Conservation (phyloP, 1,284 basidiomycete species). For the Ceratobasidium sp. region DNA sequence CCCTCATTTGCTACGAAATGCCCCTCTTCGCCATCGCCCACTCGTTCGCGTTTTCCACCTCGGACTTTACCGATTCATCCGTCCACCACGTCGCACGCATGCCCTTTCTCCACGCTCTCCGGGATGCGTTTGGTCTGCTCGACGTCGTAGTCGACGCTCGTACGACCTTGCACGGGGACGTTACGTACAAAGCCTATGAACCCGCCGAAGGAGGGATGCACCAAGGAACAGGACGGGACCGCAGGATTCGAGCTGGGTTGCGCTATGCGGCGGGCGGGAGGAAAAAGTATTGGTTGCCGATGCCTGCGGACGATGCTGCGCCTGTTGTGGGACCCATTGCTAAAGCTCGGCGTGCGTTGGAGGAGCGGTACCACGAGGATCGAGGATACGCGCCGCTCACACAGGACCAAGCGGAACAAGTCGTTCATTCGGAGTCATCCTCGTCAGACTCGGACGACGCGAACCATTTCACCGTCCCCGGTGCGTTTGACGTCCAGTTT, state of each 20-base stretch:
- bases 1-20: constrained; percentile 97
- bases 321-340: constrained; percentile 59
- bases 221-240: constrained; percentile 83
- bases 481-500: constrained; percentile 65
- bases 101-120: constrained; percentile 87
- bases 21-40: constrained; percentile 96
- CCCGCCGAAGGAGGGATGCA: constrained; percentile 95
- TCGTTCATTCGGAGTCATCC: constrained; percentile 70
- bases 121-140: constrained; percentile 87
- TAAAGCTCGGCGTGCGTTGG: constrained; percentile 54
- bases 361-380: constrained; percentile 65
- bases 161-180: constrained; percentile 87
- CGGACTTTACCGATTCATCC: constrained; percentile 82
- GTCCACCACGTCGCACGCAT: constrained; percentile 85
- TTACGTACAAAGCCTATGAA: constrained; percentile 96
- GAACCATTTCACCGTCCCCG: constrained; percentile 41
- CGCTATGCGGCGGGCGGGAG: constrained; percentile 91
- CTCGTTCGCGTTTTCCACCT: constrained; percentile 87
- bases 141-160: constrained; percentile 92
- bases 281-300: constrained; percentile 91
- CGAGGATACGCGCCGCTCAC: constrained; percentile 85
- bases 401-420: constrained; percentile 72
- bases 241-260: constrained; percentile 89
- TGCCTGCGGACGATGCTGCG: constrained; percentile 65
- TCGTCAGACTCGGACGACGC: constrained; percentile 41